These are phyloP conservation scores for Salix arbutifolia DNA, from an alignment of 345 rosid species.

Conservation along the genomic window DNA sequence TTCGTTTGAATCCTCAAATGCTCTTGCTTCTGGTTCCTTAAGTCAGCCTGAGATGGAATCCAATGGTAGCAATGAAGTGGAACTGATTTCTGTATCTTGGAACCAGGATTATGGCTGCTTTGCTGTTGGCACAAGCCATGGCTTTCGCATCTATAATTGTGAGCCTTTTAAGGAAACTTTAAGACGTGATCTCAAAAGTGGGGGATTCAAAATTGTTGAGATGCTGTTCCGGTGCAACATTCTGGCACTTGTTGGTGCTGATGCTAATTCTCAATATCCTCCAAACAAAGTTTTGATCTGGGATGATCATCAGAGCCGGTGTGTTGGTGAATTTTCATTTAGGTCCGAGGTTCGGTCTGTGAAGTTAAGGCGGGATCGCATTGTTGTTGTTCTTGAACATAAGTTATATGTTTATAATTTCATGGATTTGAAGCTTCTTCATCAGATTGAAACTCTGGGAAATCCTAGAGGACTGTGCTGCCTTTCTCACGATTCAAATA, in stretches of 20 bases:
- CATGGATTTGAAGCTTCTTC: constrained; percentile 68
- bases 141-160: constrained; percentile 75
- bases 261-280: constrained; percentile 68
- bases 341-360: constrained; percentile 77
- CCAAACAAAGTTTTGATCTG: constrained; percentile 79
- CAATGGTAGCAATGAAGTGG: constrained; percentile 37
- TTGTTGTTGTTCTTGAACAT: constrained; percentile 84
- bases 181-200: constrained; percentile 55
- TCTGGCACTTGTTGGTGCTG: constrained; percentile 77
- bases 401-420: constrained; percentile 77
- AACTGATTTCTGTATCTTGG: constrained; percentile 74
- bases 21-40: constrained; percentile 28
- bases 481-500: constrained; percentile 69
- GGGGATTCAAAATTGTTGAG: constrained; percentile 82
- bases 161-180: constrained; percentile 82
- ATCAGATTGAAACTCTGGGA: constrained; percentile 78
- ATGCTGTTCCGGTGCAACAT: constrained; percentile 90
- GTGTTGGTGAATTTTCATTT: constrained; percentile 79
- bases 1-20: constrained; percentile 27
- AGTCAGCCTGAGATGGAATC: constrained; percentile 30
- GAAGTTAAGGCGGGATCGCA: constrained; percentile 63
- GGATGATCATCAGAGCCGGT: constrained; percentile 86
- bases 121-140: constrained; percentile 69
- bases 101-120: constrained; percentile 87
- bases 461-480: constrained; percentile 84